Conservation (phyloP, 75 land plant species). For the Selaginella tamariscina region DNA sequence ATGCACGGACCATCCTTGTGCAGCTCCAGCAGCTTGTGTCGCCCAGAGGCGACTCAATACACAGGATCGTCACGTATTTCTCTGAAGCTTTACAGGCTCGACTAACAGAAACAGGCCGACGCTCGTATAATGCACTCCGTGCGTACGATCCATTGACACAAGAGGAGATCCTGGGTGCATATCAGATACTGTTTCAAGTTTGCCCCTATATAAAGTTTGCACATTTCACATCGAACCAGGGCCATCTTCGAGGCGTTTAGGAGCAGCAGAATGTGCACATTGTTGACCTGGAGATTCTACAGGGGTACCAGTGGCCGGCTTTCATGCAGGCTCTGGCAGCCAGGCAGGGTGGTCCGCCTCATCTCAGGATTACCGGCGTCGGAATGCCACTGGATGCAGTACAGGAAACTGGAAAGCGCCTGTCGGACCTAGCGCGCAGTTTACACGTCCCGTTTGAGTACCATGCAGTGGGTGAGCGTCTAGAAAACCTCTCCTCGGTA, state of each 20-base stretch:
- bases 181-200: slow-evolving; percentile 43
- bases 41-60: slow-evolving; percentile 48
- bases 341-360: slow-evolving; percentile 45
- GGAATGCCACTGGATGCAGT: slow-evolving; percentile 28
- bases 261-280: slow-evolving; percentile 40
- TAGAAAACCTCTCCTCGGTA: slow-evolving; percentile 33
- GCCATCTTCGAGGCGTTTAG: slow-evolving; percentile 52
- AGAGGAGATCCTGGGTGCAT: slow-evolving; percentile 34
- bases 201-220: slow-evolving; percentile 52
- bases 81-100: slow-evolving; percentile 39
- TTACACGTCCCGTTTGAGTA: slow-evolving; percentile 40
- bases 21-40: slow-evolving; percentile 37
- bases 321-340: slow-evolving; percentile 52
- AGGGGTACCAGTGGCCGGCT: slow-evolving; percentile 56
- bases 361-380: slow-evolving; percentile 41
- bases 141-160: slow-evolving; percentile 25
- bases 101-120: slow-evolving; percentile 20
- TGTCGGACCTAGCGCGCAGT: slow-evolving; percentile 35
- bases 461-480: slow-evolving; percentile 35
- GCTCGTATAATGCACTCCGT: slow-evolving; percentile 14
- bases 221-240: slow-evolving; percentile 49
- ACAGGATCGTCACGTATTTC: slow-evolving; percentile 47
- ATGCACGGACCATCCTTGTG: not conserved
- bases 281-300: slow-evolving; percentile 39
- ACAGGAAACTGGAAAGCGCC: slow-evolving; percentile 33